These are phyloP conservation scores for Umbelopsis sp. DNA, from an alignment of 371 early-diverging fungal species.

Conservation along the genomic window DNA sequence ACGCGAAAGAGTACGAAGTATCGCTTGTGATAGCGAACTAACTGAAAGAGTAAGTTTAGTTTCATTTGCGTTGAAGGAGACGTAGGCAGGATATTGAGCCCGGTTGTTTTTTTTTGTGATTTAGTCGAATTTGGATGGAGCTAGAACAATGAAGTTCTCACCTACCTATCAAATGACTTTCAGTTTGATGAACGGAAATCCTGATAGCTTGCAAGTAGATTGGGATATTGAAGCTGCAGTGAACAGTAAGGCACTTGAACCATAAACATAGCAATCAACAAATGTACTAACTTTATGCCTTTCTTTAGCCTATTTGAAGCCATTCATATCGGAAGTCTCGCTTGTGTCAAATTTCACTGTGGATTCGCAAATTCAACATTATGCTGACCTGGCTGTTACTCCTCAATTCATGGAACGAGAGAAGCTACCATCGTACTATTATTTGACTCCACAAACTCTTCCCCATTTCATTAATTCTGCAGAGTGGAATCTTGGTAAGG, in stretches of 20 bases:
- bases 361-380: constrained; percentile 76
- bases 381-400: constrained; percentile 67
- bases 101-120: not conserved
- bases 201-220: constrained; percentile 55
- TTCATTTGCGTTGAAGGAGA: not conserved
- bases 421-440: constrained; percentile 47
- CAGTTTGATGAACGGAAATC: constrained; percentile 80
- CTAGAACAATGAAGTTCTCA: constrained; percentile 77
- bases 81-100: not conserved
- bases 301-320: constrained; percentile 44
- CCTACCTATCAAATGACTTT: constrained; percentile 78
- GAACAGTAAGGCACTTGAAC: constrained; percentile 40
- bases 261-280: too few relatives aligned
- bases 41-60: constrained; percentile 25
- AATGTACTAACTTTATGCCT: not conserved
- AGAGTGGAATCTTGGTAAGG: constrained; percentile 85
- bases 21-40: constrained; percentile 18
- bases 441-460: constrained; percentile 60
- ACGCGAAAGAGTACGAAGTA: constrained; percentile 21
- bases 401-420: constrained; percentile 52
- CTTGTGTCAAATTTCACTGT: constrained; percentile 60
- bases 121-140: constrained; percentile 59
- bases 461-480: constrained; percentile 88
- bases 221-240: constrained; percentile 80
- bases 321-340: constrained; percentile 55